Percentiles rank a stretch among this genome's conserved stretches.
Evolutionary conservation across 371 early-diverging fungal genomes (phyloP).

Genomic region (Nematocida sp.): DNA sequence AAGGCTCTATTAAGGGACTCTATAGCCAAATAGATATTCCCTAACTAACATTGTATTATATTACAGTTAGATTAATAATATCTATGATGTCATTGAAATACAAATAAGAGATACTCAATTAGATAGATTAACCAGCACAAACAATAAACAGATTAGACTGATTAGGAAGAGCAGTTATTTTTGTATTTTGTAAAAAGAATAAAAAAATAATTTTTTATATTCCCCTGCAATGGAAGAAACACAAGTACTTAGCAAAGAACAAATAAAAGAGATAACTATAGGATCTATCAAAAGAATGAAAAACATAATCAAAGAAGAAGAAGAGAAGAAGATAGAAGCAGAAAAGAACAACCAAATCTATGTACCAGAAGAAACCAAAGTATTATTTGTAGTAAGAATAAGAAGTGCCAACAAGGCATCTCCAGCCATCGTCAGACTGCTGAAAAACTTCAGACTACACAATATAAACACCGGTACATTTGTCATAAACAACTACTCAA

Average conservation of each 20-base stretch:
- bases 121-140: too few relatives aligned
- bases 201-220: not conserved
- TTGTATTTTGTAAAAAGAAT: not conserved
- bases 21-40: too few relatives aligned
- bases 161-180: too few relatives aligned
- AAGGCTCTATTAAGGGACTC: too few relatives aligned
- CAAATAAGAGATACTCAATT: too few relatives aligned
- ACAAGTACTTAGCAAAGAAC: not conserved
- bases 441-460: conserved; percentile 91
- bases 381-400: conserved; percentile 67
- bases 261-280: conserved; percentile 34
- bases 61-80: too few relatives aligned
- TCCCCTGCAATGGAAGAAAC: conserved; percentile 11
- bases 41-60: too few relatives aligned
- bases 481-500: conserved; percentile 91
- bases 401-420: conserved; percentile 93
- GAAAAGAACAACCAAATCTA: conserved; percentile 53
- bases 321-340: conserved; percentile 50
- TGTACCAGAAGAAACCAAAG: conserved; percentile 61
- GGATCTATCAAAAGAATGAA: conserved; percentile 46
- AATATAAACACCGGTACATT: conserved; percentile 98
- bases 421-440: conserved; percentile 95
- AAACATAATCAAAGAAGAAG: conserved; percentile 37
- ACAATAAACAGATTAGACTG: too few relatives aligned
- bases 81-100: too few relatives aligned